Percentiles rank a stretch among this genome's conserved stretches.
Evolutionary conservation across 345 rosid genomes (phyloP).

Genomic region (Physaria fendleri): DNA sequence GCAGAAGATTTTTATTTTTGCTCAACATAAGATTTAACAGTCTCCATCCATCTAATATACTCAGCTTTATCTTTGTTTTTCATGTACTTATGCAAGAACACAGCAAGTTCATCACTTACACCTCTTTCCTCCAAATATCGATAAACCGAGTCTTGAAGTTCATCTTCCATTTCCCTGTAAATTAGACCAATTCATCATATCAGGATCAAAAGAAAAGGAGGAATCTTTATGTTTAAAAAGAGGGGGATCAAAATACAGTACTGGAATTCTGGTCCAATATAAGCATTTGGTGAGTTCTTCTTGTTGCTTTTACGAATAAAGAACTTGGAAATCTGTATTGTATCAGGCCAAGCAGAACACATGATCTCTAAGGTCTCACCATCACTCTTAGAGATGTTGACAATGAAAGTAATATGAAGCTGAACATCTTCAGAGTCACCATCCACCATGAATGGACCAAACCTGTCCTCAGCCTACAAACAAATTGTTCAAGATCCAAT

Average conservation of each 20-base stretch:
- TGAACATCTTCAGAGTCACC: slow-evolving; percentile 35
- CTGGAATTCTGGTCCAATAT: slow-evolving; percentile 75
- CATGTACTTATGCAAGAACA: slow-evolving; percentile 77
- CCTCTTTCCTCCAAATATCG: slow-evolving; percentile 70
- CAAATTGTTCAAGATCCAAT: neutral
- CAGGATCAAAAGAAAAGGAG: neutral
- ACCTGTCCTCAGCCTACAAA: slow-evolving; percentile 39
- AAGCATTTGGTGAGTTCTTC: slow-evolving; percentile 32
- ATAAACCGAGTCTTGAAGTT: slow-evolving; percentile 59
- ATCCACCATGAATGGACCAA: slow-evolving; percentile 49
- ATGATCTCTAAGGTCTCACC: slow-evolving; percentile 52
- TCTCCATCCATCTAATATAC: slow-evolving; percentile 64
- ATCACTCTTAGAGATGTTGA: slow-evolving; percentile 53
- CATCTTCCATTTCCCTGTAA: slow-evolving; percentile 77
- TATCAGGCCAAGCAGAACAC: slow-evolving; percentile 86
- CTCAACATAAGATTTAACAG: slow-evolving; percentile 64
- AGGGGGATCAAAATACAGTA: slow-evolving; percentile 19
- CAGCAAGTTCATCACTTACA: slow-evolving; percentile 57
- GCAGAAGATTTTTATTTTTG: slow-evolving; percentile 27
- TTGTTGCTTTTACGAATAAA: slow-evolving; percentile 36
- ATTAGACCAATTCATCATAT: neutral
- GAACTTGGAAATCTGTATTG: slow-evolving; percentile 50
- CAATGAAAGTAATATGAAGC: slow-evolving; percentile 64
- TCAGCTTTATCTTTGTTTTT: slow-evolving; percentile 69
- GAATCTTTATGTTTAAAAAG: neutral